Evolutionary conservation across 2,329 filamentous ascomycete genomes (phyloP), one percentile per base, ranked within the genome.

Genomic region (Cryphonectria naterciae): DNA sequence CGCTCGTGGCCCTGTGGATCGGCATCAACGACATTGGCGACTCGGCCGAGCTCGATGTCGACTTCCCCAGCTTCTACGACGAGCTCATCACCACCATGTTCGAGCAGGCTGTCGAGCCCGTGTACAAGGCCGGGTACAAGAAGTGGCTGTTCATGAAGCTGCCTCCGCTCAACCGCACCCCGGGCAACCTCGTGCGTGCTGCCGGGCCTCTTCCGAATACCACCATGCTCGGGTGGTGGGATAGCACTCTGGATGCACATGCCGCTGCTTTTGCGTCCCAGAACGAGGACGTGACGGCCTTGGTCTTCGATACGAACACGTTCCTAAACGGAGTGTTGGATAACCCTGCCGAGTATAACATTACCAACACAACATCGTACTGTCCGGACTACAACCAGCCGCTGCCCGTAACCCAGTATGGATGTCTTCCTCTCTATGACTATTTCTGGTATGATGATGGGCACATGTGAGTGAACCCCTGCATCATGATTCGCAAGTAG

Each of bases 21-120:
- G 87, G 85, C 1, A 81, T 88, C 71, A 89, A 89, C 75, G 87
- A 89, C 70, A 86, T 89, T 72, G 82, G 80, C 73, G 86, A 89
- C 75, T 82, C 83, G 8, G 79, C 78, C 19, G 81, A 82, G 56
- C 83, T 81, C 43, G 79, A 74, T 17, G 77, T 83, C 17, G 78
- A 80, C 15, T 87, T 86, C 72, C 78, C 80, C 3, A 77, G 75
- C 0, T 82, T 85, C 73, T 87, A 87, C 75, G 76, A 81, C 4
- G 75, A 77, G 15, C 76, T 87, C 6, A 80, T 84, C 49, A 67
- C 67, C 4, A 78, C 81, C 0, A 77, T 85, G 1, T 84, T 86
- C 69, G 71, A 77, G 19, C 70, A 77, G 67, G 80, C 81, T 22
- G 78, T 85, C 11, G 76, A 80, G 35, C 78, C 77, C 0, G 75